Percentiles rank a stretch among this genome's conserved stretches.
These are phyloP conservation scores for Hypomyces perniciosus DNA, from an alignment of 2,329 filamentous ascomycete genomes.

Conservation along the genomic window DNA sequence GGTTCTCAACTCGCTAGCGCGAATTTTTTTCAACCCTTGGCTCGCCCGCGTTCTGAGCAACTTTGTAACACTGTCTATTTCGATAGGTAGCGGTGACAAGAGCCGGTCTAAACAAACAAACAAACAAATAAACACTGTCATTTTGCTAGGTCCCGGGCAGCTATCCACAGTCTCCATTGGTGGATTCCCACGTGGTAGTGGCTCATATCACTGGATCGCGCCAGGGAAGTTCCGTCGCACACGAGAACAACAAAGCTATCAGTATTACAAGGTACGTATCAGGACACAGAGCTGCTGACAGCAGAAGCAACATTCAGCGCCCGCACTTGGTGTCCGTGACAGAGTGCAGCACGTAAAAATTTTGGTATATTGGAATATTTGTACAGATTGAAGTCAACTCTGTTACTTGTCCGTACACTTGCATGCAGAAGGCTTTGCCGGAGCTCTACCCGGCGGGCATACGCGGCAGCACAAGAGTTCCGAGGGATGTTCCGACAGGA, in stretches of 20 bases:
- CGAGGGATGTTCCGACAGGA: too few species aligned
- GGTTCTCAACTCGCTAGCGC: conserved; percentile 3
- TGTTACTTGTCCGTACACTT: neutral
- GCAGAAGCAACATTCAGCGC: neutral
- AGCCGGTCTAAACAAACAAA: conserved; percentile 3
- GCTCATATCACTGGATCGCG: conserved; percentile 1
- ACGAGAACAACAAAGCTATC: neutral
- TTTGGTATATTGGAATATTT: too few species aligned
- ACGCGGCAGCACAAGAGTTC: too few species aligned
- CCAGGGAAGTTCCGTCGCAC: conserved; percentile 1
- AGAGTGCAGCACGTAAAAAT: neutral
- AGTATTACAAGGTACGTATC: neutral
- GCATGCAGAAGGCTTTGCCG: neutral
- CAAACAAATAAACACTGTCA: neutral
- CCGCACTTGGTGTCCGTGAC: neutral
- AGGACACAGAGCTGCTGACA: neutral
- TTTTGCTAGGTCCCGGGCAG: neutral
- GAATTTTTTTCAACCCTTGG: conserved; percentile 7
- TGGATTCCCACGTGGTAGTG: conserved; percentile 11
- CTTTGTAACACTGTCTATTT: too few species aligned
- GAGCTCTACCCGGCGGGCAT: too few species aligned
- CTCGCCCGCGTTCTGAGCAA: neutral
- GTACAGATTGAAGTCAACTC: too few species aligned
- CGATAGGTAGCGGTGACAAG: conserved; percentile 1
- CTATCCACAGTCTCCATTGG: neutral